phyloP scores from a whole-genome alignment of 495 filamentous ascomycete species.

The Trichocladium antarcticum region DNA sequence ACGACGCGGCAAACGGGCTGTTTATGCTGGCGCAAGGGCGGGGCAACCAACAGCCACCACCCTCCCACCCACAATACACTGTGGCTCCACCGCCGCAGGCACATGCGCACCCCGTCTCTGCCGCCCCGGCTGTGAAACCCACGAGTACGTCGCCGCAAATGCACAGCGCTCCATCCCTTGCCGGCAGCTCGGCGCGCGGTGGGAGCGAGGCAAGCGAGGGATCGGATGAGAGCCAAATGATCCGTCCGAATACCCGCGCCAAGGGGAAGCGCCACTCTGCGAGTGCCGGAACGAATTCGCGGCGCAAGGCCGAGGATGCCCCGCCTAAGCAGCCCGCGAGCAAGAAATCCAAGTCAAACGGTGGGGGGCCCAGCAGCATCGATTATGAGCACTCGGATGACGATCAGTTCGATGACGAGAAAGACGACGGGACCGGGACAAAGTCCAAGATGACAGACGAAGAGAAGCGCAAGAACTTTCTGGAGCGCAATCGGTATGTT shows the following conservation, averaged over 20 bases:
- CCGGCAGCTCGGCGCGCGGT: slow-evolving; percentile 39
- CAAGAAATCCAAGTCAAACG: slow-evolving; percentile 63
- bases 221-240: slow-evolving; percentile 64
- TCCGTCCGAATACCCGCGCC: slow-evolving; percentile 48
- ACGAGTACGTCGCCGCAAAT: slow-evolving; percentile 43
- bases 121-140: slow-evolving; percentile 25
- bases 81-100: slow-evolving; percentile 39
- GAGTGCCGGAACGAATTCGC: slow-evolving; percentile 32
- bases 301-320: slow-evolving; percentile 73
- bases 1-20: slow-evolving; percentile 90
- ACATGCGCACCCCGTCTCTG: slow-evolving; percentile 26
- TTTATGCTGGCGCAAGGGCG: slow-evolving; percentile 72
- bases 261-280: slow-evolving; percentile 56
- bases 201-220: slow-evolving; percentile 58
- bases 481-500: slow-evolving; percentile 88
- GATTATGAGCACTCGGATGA: slow-evolving; percentile 25
- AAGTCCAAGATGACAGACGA: slow-evolving; percentile 92
- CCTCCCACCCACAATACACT: slow-evolving; percentile 41
- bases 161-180: slow-evolving; percentile 35
- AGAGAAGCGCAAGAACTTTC: slow-evolving; percentile 95
- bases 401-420: slow-evolving; percentile 32
- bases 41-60: slow-evolving; percentile 47
- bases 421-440: slow-evolving; percentile 31
- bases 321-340: slow-evolving; percentile 50
- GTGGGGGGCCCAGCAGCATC: slow-evolving; percentile 32